These are phyloP conservation scores for Botrytis fabae DNA, from an alignment of 2,329 filamentous ascomycete genomes.

Conservation along the genomic window DNA sequence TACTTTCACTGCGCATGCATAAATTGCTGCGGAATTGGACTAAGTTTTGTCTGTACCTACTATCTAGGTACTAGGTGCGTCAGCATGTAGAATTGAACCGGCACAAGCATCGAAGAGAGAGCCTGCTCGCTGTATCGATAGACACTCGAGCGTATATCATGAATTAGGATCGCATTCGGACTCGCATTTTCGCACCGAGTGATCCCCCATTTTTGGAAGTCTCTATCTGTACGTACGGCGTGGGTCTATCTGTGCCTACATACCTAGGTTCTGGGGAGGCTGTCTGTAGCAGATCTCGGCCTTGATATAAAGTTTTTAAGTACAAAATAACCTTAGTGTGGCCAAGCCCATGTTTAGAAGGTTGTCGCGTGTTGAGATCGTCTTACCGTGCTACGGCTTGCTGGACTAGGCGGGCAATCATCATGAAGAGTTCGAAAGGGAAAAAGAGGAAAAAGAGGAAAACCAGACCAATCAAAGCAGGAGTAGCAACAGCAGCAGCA, in stretches of 20 bases:
- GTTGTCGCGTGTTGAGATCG: not conserved
- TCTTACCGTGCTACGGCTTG: not conserved
- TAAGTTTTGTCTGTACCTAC: not conserved
- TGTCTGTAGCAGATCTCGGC: constrained; percentile 1
- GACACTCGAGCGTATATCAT: not conserved
- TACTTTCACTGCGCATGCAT: not conserved
- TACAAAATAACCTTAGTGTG: not conserved
- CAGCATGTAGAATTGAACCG: not conserved
- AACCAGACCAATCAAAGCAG: not conserved
- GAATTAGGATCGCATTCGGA: not conserved
- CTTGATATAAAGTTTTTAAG: not conserved
- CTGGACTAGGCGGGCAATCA: not conserved
- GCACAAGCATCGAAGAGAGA: not conserved
- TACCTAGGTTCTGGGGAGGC: too few species aligned
- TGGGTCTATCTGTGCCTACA: too few species aligned
- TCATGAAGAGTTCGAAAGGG: not conserved
- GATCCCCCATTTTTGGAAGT: not conserved
- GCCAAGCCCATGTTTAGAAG: not conserved
- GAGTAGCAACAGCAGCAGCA: not conserved
- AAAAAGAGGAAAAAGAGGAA: not conserved
- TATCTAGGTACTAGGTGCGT: not conserved
- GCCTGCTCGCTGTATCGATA: not conserved
- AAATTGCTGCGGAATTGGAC: not conserved
- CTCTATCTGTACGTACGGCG: too few species aligned
- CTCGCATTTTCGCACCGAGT: not conserved